Conservation (phyloP, 2,329 filamentous ascomycete genomes). For the Zymoseptoria ardabiliae region DNA sequence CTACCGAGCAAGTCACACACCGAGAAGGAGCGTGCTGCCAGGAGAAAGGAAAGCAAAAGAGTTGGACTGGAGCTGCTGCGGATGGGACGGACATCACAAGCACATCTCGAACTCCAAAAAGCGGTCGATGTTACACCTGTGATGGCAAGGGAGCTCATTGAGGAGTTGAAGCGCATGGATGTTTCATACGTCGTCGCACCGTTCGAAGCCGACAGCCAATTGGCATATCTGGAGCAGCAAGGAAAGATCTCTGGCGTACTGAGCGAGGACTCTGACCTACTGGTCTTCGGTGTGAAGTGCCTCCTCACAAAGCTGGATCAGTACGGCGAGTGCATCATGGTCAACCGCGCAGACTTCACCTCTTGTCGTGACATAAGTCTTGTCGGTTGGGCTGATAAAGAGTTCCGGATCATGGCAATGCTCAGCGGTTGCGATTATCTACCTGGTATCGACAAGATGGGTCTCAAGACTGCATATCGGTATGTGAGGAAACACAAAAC, state of each 20-base stretch:
- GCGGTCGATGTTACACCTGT: constrained; percentile 91
- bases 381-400: constrained; percentile 82
- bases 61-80: constrained; percentile 71
- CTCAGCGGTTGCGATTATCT: constrained; percentile 95
- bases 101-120: constrained; percentile 83
- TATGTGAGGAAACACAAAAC: constrained; percentile 85
- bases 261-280: constrained; percentile 90
- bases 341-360: constrained; percentile 82
- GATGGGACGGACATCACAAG: constrained; percentile 72
- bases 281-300: constrained; percentile 89
- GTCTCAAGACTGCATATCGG: constrained; percentile 87
- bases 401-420: constrained; percentile 94
- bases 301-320: constrained; percentile 91
- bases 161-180: constrained; percentile 73
- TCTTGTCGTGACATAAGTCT: constrained; percentile 81
- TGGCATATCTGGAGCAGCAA: constrained; percentile 84
- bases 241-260: constrained; percentile 81
- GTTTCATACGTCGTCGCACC: constrained; percentile 89
- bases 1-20: constrained; percentile 88
- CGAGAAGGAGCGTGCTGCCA: constrained; percentile 67
- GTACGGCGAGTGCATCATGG: constrained; percentile 86
- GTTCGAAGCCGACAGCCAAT: constrained; percentile 95
- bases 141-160: constrained; percentile 88
- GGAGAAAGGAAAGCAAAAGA: constrained; percentile 68
- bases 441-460: constrained; percentile 74